Evolutionary conservation across 176 grass and related monocot genomes (phyloP).

Genomic region (Lolium perenne): DNA sequence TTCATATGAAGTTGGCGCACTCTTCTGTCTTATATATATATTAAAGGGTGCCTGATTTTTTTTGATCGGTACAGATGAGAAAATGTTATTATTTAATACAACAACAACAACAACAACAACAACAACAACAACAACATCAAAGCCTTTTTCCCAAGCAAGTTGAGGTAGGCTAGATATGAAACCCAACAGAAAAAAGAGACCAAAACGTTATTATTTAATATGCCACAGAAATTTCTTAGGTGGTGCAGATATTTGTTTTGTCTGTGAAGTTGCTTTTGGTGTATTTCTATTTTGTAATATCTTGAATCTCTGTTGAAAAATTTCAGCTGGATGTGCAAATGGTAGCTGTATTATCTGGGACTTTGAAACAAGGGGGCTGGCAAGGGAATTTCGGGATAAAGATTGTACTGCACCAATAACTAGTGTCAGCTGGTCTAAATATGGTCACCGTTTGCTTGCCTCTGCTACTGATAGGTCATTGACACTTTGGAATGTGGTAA

Average conservation of each 20-base stretch:
- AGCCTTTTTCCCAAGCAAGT: too few species aligned
- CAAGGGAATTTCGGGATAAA: conserved; percentile 89
- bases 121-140: too few species aligned
- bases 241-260: conserved; percentile 1
- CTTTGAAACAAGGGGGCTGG: conserved; percentile 96
- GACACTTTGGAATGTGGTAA: conserved; percentile 89
- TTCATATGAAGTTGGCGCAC: conserved; percentile 20
- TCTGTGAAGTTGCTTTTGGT: conserved; percentile 28
- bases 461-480: conserved; percentile 97
- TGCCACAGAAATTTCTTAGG: neutral
- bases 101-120: too few species aligned
- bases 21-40: conserved; percentile 6
- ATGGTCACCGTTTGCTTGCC: conserved; percentile 88
- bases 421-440: conserved; percentile 90
- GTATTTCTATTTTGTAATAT: conserved; percentile 1
- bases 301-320: conserved; percentile 28
- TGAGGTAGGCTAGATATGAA: too few species aligned
- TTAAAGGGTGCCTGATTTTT: neutral
- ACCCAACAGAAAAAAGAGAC: too few species aligned
- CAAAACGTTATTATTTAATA: neutral
- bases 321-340: conserved; percentile 92
- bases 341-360: conserved; percentile 98
- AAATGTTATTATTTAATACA: neutral
- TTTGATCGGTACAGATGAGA: neutral
- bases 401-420: conserved; percentile 91